Evolutionary conservation across 116 monocot species (phyloP).

Genomic region (Posidonia oceanica): DNA sequence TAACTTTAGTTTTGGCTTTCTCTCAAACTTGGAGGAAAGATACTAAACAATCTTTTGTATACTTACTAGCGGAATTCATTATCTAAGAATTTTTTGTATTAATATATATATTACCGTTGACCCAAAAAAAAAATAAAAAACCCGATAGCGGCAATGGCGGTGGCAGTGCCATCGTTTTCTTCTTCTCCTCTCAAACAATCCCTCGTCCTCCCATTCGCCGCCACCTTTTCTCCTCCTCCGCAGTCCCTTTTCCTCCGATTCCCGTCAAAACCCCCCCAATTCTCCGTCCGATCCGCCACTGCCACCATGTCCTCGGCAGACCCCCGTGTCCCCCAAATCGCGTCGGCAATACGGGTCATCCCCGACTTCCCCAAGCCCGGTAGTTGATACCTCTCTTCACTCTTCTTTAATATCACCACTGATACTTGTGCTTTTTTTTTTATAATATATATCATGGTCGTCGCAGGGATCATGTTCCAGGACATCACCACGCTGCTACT

Average conservation of each 20-base stretch:
- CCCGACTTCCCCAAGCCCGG: slow-evolving; percentile 59
- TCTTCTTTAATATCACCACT: no score
- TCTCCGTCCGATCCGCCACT: slow-evolving; percentile 1
- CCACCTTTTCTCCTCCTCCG: background rate
- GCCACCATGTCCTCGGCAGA: slow-evolving; percentile 13
- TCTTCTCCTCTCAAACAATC: no score
- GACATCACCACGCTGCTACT: slow-evolving; percentile 88
- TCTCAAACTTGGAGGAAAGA: no score
- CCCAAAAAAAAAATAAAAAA: no score
- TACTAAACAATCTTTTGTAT: no score
- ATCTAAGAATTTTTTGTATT: no score
- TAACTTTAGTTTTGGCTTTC: no score
- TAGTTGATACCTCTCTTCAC: background rate
- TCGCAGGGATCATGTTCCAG: slow-evolving; percentile 77
- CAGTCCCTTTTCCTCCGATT: background rate
- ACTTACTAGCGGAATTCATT: no score
- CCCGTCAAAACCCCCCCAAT: no score
- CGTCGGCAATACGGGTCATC: slow-evolving; percentile 47
- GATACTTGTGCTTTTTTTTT: background rate
- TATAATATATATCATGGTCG: background rate
- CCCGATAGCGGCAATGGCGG: no score
- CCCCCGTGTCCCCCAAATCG: slow-evolving; percentile 27
- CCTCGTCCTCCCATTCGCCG: background rate
- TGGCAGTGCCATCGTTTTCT: no score
- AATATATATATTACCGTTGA: no score